These are phyloP conservation scores for Thalia dealbata DNA, from an alignment of 176 grass and related monocot species.

Conservation along the genomic window DNA sequence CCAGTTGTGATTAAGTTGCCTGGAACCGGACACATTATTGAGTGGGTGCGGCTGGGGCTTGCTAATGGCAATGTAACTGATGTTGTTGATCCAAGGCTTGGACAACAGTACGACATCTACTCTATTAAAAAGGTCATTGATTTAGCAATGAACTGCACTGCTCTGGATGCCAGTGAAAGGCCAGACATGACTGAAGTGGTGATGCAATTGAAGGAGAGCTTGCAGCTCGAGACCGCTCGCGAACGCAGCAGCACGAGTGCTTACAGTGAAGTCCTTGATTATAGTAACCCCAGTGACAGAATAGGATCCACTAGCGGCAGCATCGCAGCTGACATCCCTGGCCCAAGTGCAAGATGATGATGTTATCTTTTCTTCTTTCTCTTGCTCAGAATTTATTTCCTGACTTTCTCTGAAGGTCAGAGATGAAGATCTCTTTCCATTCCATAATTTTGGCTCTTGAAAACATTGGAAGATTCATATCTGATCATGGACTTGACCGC, in stretches of 20 bases:
- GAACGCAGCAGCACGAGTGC: not conserved
- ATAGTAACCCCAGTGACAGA: not conserved
- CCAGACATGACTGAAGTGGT: not conserved
- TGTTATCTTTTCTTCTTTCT: not conserved
- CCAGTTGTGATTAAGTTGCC: not conserved
- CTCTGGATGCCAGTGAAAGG: not conserved
- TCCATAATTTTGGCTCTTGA: no score
- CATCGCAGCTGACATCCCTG: not conserved
- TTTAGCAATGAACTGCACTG: conserved; percentile 2
- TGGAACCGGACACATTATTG: not conserved
- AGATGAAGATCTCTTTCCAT: no score
- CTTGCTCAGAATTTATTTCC: no score
- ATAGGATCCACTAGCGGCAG: not conserved
- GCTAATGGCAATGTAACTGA: not conserved
- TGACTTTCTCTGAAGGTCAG: no score
- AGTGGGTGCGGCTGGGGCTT: conserved; percentile 1
- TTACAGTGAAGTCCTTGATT: not conserved
- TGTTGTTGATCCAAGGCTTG: not conserved
- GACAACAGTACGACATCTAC: not conserved
- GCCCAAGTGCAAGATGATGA: not conserved
- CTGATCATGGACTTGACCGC: no score
- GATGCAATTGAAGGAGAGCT: not conserved
- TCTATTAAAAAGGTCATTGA: conserved; percentile 1
- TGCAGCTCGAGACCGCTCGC: not conserved
- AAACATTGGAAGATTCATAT: no score